Evolutionary conservation across 805 yeast genomes (phyloP).

Genomic region (Candida yuanshanica): DNA sequence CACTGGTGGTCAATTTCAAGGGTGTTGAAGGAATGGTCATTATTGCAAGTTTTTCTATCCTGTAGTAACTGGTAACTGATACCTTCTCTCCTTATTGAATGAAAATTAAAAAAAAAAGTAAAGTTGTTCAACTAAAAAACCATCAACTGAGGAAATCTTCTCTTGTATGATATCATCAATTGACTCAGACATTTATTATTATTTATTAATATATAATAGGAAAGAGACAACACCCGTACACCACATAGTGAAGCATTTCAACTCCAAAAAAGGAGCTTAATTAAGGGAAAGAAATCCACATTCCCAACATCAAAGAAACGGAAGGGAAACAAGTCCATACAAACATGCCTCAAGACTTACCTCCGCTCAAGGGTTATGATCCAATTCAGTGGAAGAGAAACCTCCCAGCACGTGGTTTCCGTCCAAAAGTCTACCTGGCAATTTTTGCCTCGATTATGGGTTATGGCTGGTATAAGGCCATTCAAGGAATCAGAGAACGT

Average conservation of each 20-base stretch:
- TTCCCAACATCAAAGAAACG: no score
- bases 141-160: not conserved
- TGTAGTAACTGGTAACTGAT: no score
- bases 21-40: constrained; percentile 20
- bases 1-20: constrained; percentile 40
- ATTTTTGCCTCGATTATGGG: constrained; percentile 58
- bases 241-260: not conserved
- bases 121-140: no score
- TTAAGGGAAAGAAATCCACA: no score
- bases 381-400: constrained; percentile 87
- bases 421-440: constrained; percentile 67
- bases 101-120: no score
- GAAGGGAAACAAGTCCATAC: not conserved
- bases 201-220: no score
- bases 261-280: no score
- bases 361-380: constrained; percentile 83
- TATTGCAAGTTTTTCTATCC: not conserved
- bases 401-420: constrained; percentile 78
- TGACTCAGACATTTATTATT: no score
- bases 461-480: constrained; percentile 65
- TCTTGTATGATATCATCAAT: no score
- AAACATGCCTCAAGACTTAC: constrained; percentile 60
- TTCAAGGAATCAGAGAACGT: constrained; percentile 67
- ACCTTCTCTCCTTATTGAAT: no score
- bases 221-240: not conserved